phyloP scores from a whole-genome alignment of 306 rosid species.

The Aeschynomene evenia region DNA sequence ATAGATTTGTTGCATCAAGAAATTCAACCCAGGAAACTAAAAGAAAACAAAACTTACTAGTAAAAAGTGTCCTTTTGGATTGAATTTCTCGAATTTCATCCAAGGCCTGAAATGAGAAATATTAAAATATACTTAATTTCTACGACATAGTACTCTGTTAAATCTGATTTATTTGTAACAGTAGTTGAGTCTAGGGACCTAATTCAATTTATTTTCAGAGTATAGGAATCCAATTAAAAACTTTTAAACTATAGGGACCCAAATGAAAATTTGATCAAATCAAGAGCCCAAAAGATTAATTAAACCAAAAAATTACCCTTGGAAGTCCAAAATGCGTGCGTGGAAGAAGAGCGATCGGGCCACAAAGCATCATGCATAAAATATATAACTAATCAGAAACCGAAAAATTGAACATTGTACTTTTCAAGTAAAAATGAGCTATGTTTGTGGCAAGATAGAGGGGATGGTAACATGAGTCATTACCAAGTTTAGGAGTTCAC shows the following conservation, averaged over 20 bases:
- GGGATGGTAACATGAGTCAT: constrained; percentile 22
- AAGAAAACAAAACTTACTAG: constrained; percentile 52
- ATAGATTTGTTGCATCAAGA: neutral
- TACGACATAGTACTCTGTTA: no score
- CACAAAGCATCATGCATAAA: constrained; percentile 76
- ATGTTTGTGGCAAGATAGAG: no score
- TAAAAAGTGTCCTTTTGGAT: constrained; percentile 86
- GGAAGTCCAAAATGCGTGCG: constrained; percentile 99
- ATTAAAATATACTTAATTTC: neutral
- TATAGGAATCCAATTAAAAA: no score
- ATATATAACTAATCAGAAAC: constrained; percentile 18
- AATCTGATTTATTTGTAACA: no score
- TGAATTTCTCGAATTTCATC: constrained; percentile 88
- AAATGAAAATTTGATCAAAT: no score
- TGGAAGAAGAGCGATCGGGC: constrained; percentile 79
- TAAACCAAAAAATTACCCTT: constrained; percentile 59
- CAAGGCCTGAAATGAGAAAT: constrained; percentile 57
- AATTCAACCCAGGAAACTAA: constrained; percentile 17
- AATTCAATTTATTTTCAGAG: no score
- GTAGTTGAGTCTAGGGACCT: no score
- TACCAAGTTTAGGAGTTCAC: constrained; percentile 86
- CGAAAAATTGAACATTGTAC: neutral
- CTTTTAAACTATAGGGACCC: no score
- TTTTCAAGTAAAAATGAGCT: constrained; percentile 2
- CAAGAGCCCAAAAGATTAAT: no score